phyloP scores from a whole-genome alignment of 116 monocot species.

The Cymodocea nodosa region DNA sequence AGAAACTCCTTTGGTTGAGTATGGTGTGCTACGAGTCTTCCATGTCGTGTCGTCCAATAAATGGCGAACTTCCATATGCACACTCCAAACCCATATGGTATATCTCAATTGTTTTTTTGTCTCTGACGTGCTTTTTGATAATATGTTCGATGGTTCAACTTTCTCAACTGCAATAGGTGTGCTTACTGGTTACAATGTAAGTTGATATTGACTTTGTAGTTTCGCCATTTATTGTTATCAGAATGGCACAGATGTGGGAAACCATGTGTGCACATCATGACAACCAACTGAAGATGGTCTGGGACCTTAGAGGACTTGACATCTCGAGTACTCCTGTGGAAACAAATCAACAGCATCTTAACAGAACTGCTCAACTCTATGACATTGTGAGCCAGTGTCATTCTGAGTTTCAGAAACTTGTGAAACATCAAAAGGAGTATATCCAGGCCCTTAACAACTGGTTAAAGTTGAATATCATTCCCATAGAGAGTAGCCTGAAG shows the following conservation, averaged over 20 bases:
- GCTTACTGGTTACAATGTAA: too few relatives aligned
- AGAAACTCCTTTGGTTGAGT: too few relatives aligned
- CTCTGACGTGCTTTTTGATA: too few relatives aligned
- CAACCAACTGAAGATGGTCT: conserved; percentile 28
- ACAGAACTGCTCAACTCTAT: conserved; percentile 31
- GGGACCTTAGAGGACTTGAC: conserved; percentile 29
- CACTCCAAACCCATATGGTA: too few relatives aligned
- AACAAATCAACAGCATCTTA: conserved; percentile 42
- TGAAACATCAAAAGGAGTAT: conserved; percentile 61
- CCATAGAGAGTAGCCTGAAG: conserved; percentile 55
- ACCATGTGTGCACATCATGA: conserved; percentile 44
- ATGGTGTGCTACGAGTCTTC: too few relatives aligned
- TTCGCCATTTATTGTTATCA: conserved; percentile 6
- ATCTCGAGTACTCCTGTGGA: conserved; percentile 31
- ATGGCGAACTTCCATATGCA: too few relatives aligned
- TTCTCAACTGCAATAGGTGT: too few relatives aligned
- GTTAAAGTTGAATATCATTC: conserved; percentile 62
- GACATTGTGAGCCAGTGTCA: conserved; percentile 37
- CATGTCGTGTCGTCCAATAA: too few relatives aligned
- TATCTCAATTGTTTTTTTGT: too few relatives aligned
- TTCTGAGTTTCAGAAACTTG: conserved; percentile 39
- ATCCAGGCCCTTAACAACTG: conserved; percentile 54
- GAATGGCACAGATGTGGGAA: conserved; percentile 82
- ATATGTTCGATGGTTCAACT: too few relatives aligned
- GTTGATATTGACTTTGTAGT: too few relatives aligned